Evolutionary conservation across 225 moss, liverwort and hornwort genomes (phyloP), one percentile per base, ranked within the genome.

Genomic region (Bryoerythrophyllum caledonicum): DNA sequence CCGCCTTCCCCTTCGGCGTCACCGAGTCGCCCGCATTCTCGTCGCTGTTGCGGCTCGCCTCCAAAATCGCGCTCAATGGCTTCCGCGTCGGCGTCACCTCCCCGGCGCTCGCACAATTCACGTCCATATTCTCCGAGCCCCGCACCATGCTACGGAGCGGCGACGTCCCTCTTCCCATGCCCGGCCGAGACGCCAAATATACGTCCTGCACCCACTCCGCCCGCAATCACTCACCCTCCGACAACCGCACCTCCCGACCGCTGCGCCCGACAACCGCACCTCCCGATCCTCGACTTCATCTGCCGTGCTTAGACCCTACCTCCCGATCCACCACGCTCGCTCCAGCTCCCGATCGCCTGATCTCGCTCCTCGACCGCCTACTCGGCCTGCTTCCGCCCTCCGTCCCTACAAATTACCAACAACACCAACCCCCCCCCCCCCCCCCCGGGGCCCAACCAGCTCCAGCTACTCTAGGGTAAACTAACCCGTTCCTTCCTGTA

Each of bases 91-190:
- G 90, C 20, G 86, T 84, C 69, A 81, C 26, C 21, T 73, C 81
- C 38, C 93, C 93, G 0, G 24, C 24, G 54, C 60, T 59, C 2
- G 79, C 76, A 38, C 71, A 73, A 71, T 59, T 82, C 23, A 48
- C 76, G 27, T 87, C 89, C 69, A 83, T 58, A 58, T 70, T 81
- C 34, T 91, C 91, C 41, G 89, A 86, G 53, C 75, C 84, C 20
- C 92, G 85, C 89, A 90, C 87, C 76, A 90, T 66, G 13, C 85
- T 74, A 14, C 92, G 93, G 11, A 96, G 82, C 43, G 96, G 93
- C 62, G 96, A 96, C 70, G 90, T 74, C 75, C 94, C 96, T 68
- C 92, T 92, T 66, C 82, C 86, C 95, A 95, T 95, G 63, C 28
- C 77, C 1, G 32, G 7, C 10, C 28, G 49, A 65, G 38, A 43